Conservation (phyloP, 2,329 filamentous ascomycete species). For the Dactylellina parvicollis region DNA sequence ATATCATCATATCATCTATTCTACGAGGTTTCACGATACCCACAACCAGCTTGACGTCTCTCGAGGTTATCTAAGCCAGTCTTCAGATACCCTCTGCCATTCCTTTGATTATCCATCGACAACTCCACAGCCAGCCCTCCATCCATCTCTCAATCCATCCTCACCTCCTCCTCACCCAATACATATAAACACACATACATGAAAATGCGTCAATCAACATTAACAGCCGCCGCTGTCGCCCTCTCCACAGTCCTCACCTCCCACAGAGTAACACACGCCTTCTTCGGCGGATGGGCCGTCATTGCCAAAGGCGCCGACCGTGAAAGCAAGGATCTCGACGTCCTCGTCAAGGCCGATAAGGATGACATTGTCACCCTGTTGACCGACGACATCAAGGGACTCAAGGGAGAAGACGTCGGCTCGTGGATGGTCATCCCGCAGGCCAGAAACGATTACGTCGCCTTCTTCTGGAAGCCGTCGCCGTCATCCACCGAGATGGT, state of each 20-base stretch:
- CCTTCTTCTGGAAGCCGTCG: slow-evolving; percentile 58
- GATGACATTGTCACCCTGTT: slow-evolving; percentile 56
- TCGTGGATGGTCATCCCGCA: slow-evolving; percentile 58
- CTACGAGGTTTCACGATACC: slow-evolving; percentile 46
- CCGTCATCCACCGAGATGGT: slow-evolving; percentile 56
- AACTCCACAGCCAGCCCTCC: neutral
- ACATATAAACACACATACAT: slow-evolving; percentile 17
- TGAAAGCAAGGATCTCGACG: slow-evolving; percentile 59
- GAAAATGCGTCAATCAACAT: slow-evolving; percentile 58
- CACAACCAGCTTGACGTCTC: slow-evolving; percentile 15
- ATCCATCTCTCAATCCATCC: neutral
- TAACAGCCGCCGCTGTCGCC: slow-evolving; percentile 58
- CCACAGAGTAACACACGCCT: slow-evolving; percentile 58
- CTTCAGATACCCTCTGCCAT: slow-evolving; percentile 24
- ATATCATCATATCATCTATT: slow-evolving; percentile 26
- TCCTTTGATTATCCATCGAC: neutral
- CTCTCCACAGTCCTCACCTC: slow-evolving; percentile 58
- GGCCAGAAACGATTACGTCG: slow-evolving; percentile 58
- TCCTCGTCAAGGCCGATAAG: slow-evolving; percentile 57
- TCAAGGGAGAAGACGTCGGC: slow-evolving; percentile 51
- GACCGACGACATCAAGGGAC: slow-evolving; percentile 53
- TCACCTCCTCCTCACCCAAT: neutral
- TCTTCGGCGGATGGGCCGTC: slow-evolving; percentile 59
- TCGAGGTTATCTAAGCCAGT: slow-evolving; percentile 31
- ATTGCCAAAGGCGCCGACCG: slow-evolving; percentile 57